Conservation (phyloP, 1,139 yeast species). For the Suhomyces panamericanus region DNA sequence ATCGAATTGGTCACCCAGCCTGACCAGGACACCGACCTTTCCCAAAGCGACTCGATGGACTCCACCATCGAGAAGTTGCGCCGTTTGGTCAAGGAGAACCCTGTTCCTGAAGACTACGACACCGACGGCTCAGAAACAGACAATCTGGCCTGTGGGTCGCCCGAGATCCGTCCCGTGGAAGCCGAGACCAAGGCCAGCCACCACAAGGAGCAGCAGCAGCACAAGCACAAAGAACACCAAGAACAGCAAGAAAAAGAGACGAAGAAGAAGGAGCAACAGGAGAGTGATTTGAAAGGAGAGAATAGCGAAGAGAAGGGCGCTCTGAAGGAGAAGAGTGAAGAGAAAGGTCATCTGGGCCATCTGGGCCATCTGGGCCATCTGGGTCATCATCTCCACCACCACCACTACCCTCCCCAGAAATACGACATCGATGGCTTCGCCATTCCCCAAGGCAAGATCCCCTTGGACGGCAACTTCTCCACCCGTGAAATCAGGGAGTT, state of each 20-base stretch:
- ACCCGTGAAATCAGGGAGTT: constrained; percentile 34
- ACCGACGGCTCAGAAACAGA: constrained; percentile 2
- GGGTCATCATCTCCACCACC: not conserved
- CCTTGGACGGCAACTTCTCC: constrained; percentile 44
- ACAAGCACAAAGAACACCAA: not conserved
- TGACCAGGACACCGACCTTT: constrained; percentile 8
- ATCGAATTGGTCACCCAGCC: constrained; percentile 23
- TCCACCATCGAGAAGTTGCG: constrained; percentile 18
- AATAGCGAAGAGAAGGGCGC: not conserved
- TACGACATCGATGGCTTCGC: constrained; percentile 39
- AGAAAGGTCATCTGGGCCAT: not conserved
- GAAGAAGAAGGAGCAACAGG: no score
- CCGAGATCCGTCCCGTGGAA: no score
- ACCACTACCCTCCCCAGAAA: constrained; percentile 6
- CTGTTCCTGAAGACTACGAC: constrained; percentile 9
- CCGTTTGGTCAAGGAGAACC: constrained; percentile 17
- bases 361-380: not conserved
- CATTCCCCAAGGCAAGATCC: constrained; percentile 41
- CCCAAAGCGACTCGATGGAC: constrained; percentile 10
- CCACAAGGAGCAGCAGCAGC: constrained; percentile 21
- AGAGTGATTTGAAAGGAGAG: not conserved
- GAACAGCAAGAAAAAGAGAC: no score
- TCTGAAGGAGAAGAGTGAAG: no score
- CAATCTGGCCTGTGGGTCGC: no score
- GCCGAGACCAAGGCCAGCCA: no score